Percentiles rank a stretch among this genome's conserved stretches.
Evolutionary conservation across 2,329 filamentous ascomycete species (phyloP).

Genomic region (Colletotrichum euphorbiae): DNA sequence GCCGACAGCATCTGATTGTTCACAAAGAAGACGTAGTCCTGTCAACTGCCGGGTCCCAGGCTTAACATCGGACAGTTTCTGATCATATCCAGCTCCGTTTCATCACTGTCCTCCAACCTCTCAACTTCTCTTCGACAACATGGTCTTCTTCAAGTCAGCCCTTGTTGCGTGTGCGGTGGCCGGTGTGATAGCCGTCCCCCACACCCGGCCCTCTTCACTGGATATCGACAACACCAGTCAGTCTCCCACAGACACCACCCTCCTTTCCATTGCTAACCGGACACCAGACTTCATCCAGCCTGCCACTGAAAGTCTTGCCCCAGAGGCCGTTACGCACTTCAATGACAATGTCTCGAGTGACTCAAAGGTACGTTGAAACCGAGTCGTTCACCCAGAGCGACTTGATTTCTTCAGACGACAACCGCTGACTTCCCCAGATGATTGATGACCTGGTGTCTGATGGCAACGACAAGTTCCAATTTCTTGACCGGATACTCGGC

Average conservation of each 20-base stretch:
- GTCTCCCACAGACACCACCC: constrained; percentile 33
- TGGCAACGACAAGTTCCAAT: constrained; percentile 61
- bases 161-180: constrained; percentile 41
- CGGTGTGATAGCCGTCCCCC: constrained; percentile 44
- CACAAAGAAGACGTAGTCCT: neutral
- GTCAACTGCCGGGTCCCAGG: neutral
- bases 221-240: constrained; percentile 52
- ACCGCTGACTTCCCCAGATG: constrained; percentile 49
- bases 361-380: constrained; percentile 51
- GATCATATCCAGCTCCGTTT: neutral
- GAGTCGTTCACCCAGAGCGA: too few relatives aligned
- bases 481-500: constrained; percentile 74
- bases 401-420: neutral
- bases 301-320: constrained; percentile 70
- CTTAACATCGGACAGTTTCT: neutral
- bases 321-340: constrained; percentile 73
- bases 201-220: constrained; percentile 52
- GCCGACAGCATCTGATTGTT: neutral
- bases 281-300: constrained; percentile 68
- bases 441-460: constrained; percentile 73
- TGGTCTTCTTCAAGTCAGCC: constrained; percentile 24
- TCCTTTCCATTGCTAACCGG: constrained; percentile 37
- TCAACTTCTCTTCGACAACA: constrained; percentile 1
- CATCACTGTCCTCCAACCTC: neutral
- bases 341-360: constrained; percentile 69